Base-by-base conservation (phyloP, 805 yeast species). In the Kuraishia borneana region DNA sequence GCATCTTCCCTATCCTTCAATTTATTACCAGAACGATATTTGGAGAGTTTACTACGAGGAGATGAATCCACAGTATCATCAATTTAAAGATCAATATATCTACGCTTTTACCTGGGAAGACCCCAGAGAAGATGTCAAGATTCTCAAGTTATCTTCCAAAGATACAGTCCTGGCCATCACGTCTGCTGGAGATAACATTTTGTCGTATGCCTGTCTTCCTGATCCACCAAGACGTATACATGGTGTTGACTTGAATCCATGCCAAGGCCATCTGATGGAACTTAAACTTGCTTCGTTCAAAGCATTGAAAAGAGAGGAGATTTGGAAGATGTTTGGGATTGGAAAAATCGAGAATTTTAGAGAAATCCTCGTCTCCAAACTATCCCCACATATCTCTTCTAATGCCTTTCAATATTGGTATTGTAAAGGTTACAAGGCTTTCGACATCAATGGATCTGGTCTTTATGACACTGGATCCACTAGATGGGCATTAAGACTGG, bases 71-170 rank as follows among this genome's bases (percentile, higher is more conserved):
- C 68, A 69, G 43, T 78, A 78, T 50, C 70, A 68, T 33, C 87
- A 81, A 53, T 83, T 83, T 61, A 73, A 70, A 39, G 68, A 80
- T 48, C 87, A 83, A 57, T 83, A 81, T 53, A 83, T 83, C 39
- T 83, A 83, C 50, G 88, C 94, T 4, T 83, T 83, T 56, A 83
- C 94, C 5, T 83, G 94, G 94, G 94, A 83, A 56, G 94, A 83
- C 50, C 94, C 94, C 21, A 67, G 80, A 37, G 92, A 81, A 57
- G 94, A 83, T 58, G 70, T 73, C 39, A 65, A 65, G 33, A 77
- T 83, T 36, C 63, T 83, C 44, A 68, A 75, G 30, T 61, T 83
- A 46, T 60, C 64, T 21, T 56, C 73, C 10, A 65, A 68, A 21
- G 94, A 83, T 48, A 78, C 84, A 1, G 83, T 83, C 3, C 63